Percentiles rank a stretch among this genome's conserved stretches.
phyloP scores from a whole-genome alignment of 495 filamentous ascomycete species.

The Amorphotheca resinae region DNA sequence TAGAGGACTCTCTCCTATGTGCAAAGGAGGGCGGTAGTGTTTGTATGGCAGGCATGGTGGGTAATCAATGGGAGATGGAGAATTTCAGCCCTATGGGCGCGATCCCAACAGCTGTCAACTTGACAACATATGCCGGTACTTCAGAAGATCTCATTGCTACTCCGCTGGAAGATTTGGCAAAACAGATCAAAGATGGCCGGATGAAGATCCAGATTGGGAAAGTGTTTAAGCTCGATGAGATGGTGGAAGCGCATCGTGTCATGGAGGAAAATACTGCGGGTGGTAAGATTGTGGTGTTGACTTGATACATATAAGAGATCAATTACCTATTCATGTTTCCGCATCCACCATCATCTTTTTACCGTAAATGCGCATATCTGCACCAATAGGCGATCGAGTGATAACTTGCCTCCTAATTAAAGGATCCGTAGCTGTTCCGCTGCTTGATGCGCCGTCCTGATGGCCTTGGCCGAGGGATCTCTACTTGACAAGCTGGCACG shows the following conservation, averaged over 20 bases:
- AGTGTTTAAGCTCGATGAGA: slow-evolving; percentile 35
- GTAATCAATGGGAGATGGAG: slow-evolving; percentile 33
- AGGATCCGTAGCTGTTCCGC: too few relatives aligned
- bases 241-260: slow-evolving; percentile 21
- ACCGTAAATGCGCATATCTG: too few relatives aligned
- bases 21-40: slow-evolving; percentile 29
- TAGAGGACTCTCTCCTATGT: slow-evolving; percentile 34
- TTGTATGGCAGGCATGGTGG: slow-evolving; percentile 39
- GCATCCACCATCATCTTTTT: too few relatives aligned
- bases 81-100: slow-evolving; percentile 34
- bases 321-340: too few relatives aligned
- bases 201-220: slow-evolving; percentile 19
- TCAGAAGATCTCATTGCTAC: slow-evolving; percentile 32
- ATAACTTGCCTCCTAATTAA: too few relatives aligned
- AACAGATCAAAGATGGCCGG: slow-evolving; percentile 31
- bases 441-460: too few relatives aligned
- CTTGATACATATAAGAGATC: slow-evolving; percentile 4
- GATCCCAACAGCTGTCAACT: slow-evolving; percentile 31
- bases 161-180: slow-evolving; percentile 33
- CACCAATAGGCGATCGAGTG: too few relatives aligned
- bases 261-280: slow-evolving; percentile 30
- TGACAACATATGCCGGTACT: slow-evolving; percentile 33
- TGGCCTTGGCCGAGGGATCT: too few relatives aligned
- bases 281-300: slow-evolving; percentile 27
- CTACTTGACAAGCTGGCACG: too few relatives aligned